Percentiles rank a stretch among this genome's conserved stretches.
phyloP scores from a whole-genome alignment of 192 early-diverging fungal genomes.

The Backusella tuberculispora region DNA sequence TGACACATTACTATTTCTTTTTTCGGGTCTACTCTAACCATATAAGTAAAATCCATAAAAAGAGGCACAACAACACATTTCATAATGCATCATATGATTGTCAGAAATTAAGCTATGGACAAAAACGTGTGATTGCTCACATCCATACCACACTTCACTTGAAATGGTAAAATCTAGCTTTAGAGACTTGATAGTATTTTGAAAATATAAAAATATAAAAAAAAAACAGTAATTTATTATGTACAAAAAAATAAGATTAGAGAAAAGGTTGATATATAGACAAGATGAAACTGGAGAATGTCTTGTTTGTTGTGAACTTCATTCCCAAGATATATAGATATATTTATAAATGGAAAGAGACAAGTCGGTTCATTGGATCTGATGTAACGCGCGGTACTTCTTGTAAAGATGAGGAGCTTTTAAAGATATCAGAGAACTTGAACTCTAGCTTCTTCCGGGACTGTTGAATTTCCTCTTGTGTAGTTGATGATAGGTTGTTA shows the following conservation, averaged over 20 bases:
- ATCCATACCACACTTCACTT: neutral
- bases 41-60: constrained; percentile 4
- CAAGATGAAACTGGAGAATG: constrained; percentile 3
- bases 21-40: neutral
- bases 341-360: constrained; percentile 4
- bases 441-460: constrained; percentile 1
- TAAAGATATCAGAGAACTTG: neutral
- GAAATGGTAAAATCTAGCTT: neutral
- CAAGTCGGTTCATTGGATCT: constrained; percentile 12
- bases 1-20: neutral
- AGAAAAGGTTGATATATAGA: neutral
- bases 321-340: neutral
- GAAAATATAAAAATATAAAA: neutral
- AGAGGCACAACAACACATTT: constrained; percentile 10
- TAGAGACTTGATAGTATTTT: neutral
- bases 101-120: neutral
- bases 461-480: neutral
- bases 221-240: neutral
- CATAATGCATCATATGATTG: constrained; percentile 11
- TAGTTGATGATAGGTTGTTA: neutral
- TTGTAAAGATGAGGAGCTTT: constrained; percentile 1
- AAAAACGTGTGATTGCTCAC: neutral
- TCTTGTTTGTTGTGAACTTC: neutral
- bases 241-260: neutral
- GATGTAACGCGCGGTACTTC: neutral